phyloP scores from a whole-genome alignment of 1,139 yeast species.

The Suhomyces maxii region DNA sequence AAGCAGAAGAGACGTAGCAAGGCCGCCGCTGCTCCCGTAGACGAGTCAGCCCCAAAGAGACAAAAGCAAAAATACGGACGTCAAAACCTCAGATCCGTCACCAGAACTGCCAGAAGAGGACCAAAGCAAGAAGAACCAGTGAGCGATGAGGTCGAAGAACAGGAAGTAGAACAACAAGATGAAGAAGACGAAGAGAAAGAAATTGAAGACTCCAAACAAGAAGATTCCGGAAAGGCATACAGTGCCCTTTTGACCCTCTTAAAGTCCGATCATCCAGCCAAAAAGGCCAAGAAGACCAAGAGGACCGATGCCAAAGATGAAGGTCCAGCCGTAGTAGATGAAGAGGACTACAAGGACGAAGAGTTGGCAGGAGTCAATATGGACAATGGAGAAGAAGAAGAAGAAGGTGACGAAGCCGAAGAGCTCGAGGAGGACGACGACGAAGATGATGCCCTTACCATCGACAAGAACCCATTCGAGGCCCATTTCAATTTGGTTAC shows the following conservation, averaged over 20 bases:
- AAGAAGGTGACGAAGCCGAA: slow-evolving; percentile 31
- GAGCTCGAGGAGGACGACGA: slow-evolving; percentile 22
- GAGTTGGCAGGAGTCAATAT: slow-evolving; percentile 23
- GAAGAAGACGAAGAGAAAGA: slow-evolving; percentile 18
- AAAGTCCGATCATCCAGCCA: slow-evolving; percentile 48
- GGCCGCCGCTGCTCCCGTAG: slow-evolving; percentile 1
- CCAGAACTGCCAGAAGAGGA: slow-evolving; percentile 51
- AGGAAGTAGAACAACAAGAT: slow-evolving; percentile 17
- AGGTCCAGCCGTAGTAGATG: slow-evolving; percentile 19
- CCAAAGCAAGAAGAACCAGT: slow-evolving; percentile 15
- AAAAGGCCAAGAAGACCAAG: slow-evolving; percentile 12
- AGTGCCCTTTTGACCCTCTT: slow-evolving; percentile 74
- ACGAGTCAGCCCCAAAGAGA: slow-evolving; percentile 11
- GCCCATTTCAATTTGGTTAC: slow-evolving; percentile 62
- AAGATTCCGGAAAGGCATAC: slow-evolving; percentile 54
- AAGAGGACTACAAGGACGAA: slow-evolving; percentile 32
- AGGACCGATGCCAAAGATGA: slow-evolving; percentile 1
- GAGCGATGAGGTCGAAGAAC: slow-evolving; percentile 18
- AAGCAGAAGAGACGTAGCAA: slow-evolving; percentile 11
- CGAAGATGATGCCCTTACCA: slow-evolving; percentile 24
- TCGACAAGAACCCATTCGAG: slow-evolving; percentile 64
- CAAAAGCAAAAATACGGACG: slow-evolving; percentile 52
- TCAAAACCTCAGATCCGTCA: slow-evolving; percentile 55
- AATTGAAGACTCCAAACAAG: slow-evolving; percentile 14
- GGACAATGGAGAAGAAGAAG: slow-evolving; percentile 32